phyloP scores from a whole-genome alignment of 371 early-diverging fungal genomes.

The Mycotypha africana region DNA sequence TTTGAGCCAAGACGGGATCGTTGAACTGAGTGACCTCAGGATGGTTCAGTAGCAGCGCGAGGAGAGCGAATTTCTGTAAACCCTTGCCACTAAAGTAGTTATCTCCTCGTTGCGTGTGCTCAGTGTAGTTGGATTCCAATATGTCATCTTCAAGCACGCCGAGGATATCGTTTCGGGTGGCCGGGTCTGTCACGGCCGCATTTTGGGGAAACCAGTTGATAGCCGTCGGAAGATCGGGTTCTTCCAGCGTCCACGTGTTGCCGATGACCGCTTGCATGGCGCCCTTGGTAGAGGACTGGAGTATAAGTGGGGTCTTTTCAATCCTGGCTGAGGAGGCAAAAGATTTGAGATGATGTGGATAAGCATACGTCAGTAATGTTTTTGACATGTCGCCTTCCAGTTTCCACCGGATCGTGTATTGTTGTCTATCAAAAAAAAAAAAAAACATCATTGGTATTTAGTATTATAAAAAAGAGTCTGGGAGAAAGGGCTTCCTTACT shows the following conservation, averaged over 20 bases:
- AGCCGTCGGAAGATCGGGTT: conserved; percentile 29
- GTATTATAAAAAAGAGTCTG: too few relatives aligned
- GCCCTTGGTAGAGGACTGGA: conserved; percentile 59
- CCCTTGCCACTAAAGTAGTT: conserved; percentile 77
- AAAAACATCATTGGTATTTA: too few relatives aligned
- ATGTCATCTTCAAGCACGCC: conserved; percentile 35
- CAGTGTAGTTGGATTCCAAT: conserved; percentile 28
- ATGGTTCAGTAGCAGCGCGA: conserved; percentile 50
- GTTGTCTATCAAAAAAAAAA: too few relatives aligned
- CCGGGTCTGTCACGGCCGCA: conserved; percentile 22
- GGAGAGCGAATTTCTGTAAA: conserved; percentile 58
- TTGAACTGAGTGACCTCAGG: conserved; percentile 42
- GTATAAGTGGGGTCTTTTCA: conserved; percentile 12
- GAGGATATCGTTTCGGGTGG: conserved; percentile 33
- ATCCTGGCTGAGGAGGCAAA: conserved; percentile 15
- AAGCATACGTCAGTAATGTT: conserved; percentile 37
- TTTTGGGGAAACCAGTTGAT: conserved; percentile 35
- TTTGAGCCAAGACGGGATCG: conserved; percentile 31
- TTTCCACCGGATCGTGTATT: conserved; percentile 35
- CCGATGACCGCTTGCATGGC: conserved; percentile 60
- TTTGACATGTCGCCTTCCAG: conserved; percentile 20
- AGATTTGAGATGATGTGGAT: conserved; percentile 51
- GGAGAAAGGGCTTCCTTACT: too few relatives aligned
- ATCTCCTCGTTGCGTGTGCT: conserved; percentile 34
- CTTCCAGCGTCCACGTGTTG: conserved; percentile 50